Evolutionary conservation across 768 basidiomycete genomes (phyloP).

Genomic region (Chalciporus piperatus): DNA sequence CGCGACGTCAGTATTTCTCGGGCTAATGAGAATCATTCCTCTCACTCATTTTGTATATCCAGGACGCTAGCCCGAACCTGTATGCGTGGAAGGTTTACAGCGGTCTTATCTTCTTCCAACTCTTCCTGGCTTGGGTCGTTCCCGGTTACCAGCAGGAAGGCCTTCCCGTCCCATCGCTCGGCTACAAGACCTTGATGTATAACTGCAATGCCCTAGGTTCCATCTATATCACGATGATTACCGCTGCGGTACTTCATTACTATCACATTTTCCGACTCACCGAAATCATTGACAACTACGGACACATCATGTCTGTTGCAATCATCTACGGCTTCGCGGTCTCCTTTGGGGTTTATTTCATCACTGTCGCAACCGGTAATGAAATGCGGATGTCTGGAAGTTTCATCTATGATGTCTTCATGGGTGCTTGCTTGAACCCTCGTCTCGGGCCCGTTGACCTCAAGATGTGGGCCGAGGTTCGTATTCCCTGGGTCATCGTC

Average conservation of each 20-base stretch:
- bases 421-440: slow-evolving; percentile 95
- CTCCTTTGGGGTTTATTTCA: slow-evolving; percentile 77
- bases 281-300: slow-evolving; percentile 94
- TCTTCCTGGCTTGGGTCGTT: slow-evolving; percentile 85
- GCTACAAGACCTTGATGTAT: slow-evolving; percentile 91
- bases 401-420: slow-evolving; percentile 93
- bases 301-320: slow-evolving; percentile 91
- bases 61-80: slow-evolving; percentile 90
- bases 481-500: slow-evolving; percentile 95
- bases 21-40: too few relatives aligned
- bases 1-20: slow-evolving; percentile 52
- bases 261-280: slow-evolving; percentile 85
- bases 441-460: slow-evolving; percentile 88
- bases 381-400: slow-evolving; percentile 94
- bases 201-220: slow-evolving; percentile 93
- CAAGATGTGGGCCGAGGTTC: slow-evolving; percentile 98
- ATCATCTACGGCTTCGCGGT: slow-evolving; percentile 89
- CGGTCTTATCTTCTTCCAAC: slow-evolving; percentile 84
- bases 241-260: slow-evolving; percentile 73
- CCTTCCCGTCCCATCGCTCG: slow-evolving; percentile 91
- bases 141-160: slow-evolving; percentile 94
- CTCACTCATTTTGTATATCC: background rate
- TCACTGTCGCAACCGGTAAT: slow-evolving; percentile 72
- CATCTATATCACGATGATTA: slow-evolving; percentile 78
- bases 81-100: slow-evolving; percentile 92